Evolutionary conservation across 371 early-diverging fungal species (phyloP).

Genomic region (Dichotomocladium elegans): DNA sequence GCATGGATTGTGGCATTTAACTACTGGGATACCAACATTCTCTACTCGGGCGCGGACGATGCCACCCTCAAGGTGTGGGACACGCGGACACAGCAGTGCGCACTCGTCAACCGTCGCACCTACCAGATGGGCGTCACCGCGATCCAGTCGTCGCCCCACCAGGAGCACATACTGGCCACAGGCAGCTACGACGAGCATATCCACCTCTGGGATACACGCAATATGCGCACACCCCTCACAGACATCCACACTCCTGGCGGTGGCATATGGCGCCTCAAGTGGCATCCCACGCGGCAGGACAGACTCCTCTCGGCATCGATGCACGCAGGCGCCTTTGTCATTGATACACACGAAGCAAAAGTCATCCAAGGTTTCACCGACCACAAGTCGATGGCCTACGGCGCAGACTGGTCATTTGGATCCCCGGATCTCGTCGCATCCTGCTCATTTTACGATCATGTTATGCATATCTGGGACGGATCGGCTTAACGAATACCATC

Average conservation of each 20-base stretch:
- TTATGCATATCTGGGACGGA: slow-evolving; percentile 84
- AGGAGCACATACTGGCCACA: slow-evolving; percentile 72
- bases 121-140: slow-evolving; percentile 78
- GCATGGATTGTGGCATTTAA: slow-evolving; percentile 92
- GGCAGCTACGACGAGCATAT: slow-evolving; percentile 89
- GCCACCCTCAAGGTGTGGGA: slow-evolving; percentile 86
- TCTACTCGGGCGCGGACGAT: slow-evolving; percentile 84
- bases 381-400: slow-evolving; percentile 87
- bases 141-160: slow-evolving; percentile 77
- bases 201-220: slow-evolving; percentile 85
- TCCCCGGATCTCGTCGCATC: slow-evolving; percentile 61
- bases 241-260: slow-evolving; percentile 70
- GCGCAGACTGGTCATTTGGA: slow-evolving; percentile 83
- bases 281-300: slow-evolving; percentile 74
- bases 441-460: slow-evolving; percentile 94
- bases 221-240: slow-evolving; percentile 67
- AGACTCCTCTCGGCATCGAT: slow-evolving; percentile 83
- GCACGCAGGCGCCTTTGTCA: slow-evolving; percentile 64
- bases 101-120: slow-evolving; percentile 41
- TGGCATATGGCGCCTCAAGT: slow-evolving; percentile 93
- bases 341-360: slow-evolving; percentile 16
- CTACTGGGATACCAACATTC: slow-evolving; percentile 61
- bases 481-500: too few relatives aligned
- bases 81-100: slow-evolving; percentile 37
- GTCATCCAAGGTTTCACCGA: slow-evolving; percentile 51